Evolutionary conservation across 306 rosid species (phyloP), one percentile per base, ranked within the genome.

Genomic region (Gynostemma pentaphyllum): DNA sequence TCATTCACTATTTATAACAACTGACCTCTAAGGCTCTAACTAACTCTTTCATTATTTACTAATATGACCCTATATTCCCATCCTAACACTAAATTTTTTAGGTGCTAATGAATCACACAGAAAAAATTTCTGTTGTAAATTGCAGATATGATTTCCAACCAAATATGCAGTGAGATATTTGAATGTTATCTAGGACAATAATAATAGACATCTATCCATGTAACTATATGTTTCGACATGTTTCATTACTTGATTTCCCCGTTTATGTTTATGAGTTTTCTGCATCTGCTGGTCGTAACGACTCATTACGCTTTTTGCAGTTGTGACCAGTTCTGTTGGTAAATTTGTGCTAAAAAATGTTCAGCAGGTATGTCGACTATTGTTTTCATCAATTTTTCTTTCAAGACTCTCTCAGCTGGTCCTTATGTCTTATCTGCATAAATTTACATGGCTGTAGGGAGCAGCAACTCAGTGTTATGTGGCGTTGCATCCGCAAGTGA

Each of bases 331-430:
- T 29, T 23, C 47, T 23, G 62, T 85, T 46, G 90, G 81, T 68
- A 80, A 76, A 69, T 75, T 66, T 66, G 49, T 81, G 57, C 82
- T 84, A 6, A 83, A 85, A 75, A 85, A 61, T 67, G 84, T 81
- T 60, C 81, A 66, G 61, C 89, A 87, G 91, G 95, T 90, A 87
- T 47, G 39, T 54, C 55, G 2, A n/a, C 40, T 23, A 19, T 59
- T 16, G 40, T 23, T 19, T 53, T 56, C 53, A 63, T 18, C 13
- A 45, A 61, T 36, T 24, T 36, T 70, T 32, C 18, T 62, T 13
- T 36, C 48, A 18, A 11, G 42, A 26, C 69, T 70, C 60, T 55
- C 11, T 57, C 16, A 12, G 57, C 15, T 59, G 64, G 39, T 57
- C 40, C 41, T n/a, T n/a, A n/a, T n/a, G n/a, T n/a, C n/a, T 50